Conservation (phyloP, 208 protist species). For the Acanthamoeba rhysodes region DNA sequence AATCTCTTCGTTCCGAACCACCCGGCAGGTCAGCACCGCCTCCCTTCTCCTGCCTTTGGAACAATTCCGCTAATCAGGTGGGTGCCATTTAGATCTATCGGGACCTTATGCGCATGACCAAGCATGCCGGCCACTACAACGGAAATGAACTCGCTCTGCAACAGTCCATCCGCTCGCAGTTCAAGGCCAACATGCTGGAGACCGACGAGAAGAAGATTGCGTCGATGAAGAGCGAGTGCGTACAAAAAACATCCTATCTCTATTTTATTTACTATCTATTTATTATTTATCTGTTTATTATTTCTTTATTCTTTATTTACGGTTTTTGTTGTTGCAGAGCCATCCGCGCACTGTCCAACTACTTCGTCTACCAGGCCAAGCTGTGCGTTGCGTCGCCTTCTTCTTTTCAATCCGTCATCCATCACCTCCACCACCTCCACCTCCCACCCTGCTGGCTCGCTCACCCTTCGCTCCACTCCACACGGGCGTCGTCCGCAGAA, state of each 20-base stretch:
- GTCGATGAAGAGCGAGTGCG: slow-evolving; percentile 34
- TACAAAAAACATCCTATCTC: too few species aligned
- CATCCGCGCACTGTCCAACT: slow-evolving; percentile 39
- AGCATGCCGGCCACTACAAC: slow-evolving; percentile 58
- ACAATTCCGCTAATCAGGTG: neutral
- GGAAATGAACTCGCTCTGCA: slow-evolving; percentile 21
- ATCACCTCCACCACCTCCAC: too few species aligned
- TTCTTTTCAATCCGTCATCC: neutral
- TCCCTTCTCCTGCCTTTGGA: neutral
- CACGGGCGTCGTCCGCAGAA: neutral
- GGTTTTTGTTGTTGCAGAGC: neutral
- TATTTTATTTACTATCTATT: too few species aligned
- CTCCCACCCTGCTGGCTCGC: too few species aligned
- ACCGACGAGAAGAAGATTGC: slow-evolving; percentile 42
- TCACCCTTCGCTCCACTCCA: too few species aligned
- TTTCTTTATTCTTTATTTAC: too few species aligned
- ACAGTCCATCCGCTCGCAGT: slow-evolving; percentile 12
- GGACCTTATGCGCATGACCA: slow-evolving; percentile 47
- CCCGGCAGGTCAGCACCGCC: neutral
- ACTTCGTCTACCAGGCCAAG: slow-evolving; percentile 50
- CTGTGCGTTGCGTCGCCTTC: neutral
- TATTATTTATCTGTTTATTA: neutral
- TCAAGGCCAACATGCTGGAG: slow-evolving; percentile 52
- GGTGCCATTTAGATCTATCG: slow-evolving; percentile 20
- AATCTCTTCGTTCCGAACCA: slow-evolving; percentile 13